Conservation (phyloP, 345 rosid species). For the Nephelium lappaceum region DNA sequence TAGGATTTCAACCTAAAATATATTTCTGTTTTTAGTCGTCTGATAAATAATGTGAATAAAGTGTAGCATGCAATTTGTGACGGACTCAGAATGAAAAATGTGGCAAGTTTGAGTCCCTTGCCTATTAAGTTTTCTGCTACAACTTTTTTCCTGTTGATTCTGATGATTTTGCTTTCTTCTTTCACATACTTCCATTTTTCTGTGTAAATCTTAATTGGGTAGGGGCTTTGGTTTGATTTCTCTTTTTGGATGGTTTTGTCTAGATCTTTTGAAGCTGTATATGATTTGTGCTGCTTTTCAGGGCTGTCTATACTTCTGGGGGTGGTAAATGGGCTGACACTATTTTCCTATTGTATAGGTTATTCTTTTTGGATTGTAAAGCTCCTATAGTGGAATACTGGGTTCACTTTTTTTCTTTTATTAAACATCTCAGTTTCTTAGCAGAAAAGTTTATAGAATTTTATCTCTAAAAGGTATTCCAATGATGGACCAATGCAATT, state of each 20-base stretch:
- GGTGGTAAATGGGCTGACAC: background rate
- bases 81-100: background rate
- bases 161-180: background rate
- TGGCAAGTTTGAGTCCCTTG: background rate
- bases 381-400: background rate
- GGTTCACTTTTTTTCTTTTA: background rate
- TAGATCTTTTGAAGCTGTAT: background rate
- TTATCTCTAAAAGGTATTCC: background rate
- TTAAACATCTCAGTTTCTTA: too few species aligned
- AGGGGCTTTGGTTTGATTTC: background rate
- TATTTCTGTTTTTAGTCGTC: background rate
- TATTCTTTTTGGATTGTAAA: background rate
- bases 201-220: background rate
- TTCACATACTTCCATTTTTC: background rate
- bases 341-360: background rate
- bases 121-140: background rate
- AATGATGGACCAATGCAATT: background rate
- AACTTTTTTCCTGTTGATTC: background rate
- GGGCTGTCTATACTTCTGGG: background rate
- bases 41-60: background rate
- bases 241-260: background rate
- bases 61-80: background rate
- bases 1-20: background rate
- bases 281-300: background rate
- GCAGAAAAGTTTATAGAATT: background rate